Evolutionary conservation across 192 early-diverging fungal genomes (phyloP), one percentile per base, ranked within the genome.

Genomic region (Coemansia reversa): DNA sequence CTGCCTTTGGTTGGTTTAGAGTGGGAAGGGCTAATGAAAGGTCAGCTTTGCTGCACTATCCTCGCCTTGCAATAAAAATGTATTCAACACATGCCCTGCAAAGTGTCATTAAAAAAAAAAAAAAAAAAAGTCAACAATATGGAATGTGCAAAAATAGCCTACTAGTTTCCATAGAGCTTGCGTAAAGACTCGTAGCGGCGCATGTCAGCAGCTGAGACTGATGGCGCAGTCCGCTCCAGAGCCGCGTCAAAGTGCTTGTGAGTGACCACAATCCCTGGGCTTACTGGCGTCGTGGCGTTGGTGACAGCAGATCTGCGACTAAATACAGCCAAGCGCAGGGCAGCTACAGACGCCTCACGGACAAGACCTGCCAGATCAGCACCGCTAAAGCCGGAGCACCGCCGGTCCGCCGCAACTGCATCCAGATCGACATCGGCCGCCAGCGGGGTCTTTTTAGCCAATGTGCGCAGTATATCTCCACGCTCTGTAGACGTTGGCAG

Each of bases 401-500:
- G 82, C 29, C 65, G 51, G 65, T 93, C 87, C 5, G 74, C 62
- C 0, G 91, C 91, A 19, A 93, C 70, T 12, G 65, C 65, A 27
- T 68, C 66, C 42, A 93, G 69, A 22, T 67, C 52, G 2, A 84
- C 77, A 22, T 94, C 84, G 47, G 82, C 75, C 1, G 83, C 61
- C 30, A 97, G 71, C 16, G 96, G 96, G 1, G 93, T 95, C 45
- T 88, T 86, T 12, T 86, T 81, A 4, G 90, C 85, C 7, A 97
- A 63, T 3, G 92, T 94, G 12, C 75, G 81, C 33, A 98, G 66
- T 30, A 98, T 98, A 50, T 94, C 91, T 5, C 81, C 73, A 2
- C 96, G 84, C 68, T 96, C 95, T n/a, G 58, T 62, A 48, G 86
- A 76, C 2, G 85, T 88, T 0, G 96, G 96, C 39, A 98, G 73